Percentiles rank a stretch among this genome's conserved stretches.
Evolutionary conservation across 2,329 filamentous ascomycete genomes (phyloP).

Genomic region (Akanthomyces dipterigenus): DNA sequence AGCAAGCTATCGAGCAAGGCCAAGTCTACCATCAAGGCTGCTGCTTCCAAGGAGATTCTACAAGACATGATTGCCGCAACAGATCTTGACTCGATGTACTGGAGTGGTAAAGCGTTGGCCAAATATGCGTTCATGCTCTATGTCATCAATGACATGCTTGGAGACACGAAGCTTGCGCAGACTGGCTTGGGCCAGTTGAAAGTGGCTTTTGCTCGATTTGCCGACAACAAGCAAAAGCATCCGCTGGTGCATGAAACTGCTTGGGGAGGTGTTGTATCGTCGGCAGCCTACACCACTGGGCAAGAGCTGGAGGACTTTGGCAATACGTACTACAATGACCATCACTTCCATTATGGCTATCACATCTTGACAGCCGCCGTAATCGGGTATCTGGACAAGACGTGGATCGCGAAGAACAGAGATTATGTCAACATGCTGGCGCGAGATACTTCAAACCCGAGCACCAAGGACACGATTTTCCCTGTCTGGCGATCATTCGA

Average conservation of each 20-base stretch:
- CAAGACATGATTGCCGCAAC: slow-evolving; percentile 69
- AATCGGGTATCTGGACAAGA: slow-evolving; percentile 70
- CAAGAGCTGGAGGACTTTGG: slow-evolving; percentile 76
- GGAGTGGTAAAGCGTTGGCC: slow-evolving; percentile 74
- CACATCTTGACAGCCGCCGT: slow-evolving; percentile 82
- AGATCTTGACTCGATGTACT: slow-evolving; percentile 84
- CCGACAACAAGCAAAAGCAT: slow-evolving; percentile 59
- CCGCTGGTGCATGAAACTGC: slow-evolving; percentile 58
- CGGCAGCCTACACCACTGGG: slow-evolving; percentile 62
- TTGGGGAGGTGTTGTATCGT: slow-evolving; percentile 79
- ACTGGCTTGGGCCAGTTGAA: slow-evolving; percentile 57
- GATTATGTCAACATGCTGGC: slow-evolving; percentile 78
- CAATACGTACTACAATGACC: slow-evolving; percentile 77
- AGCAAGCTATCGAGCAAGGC: slow-evolving; percentile 44
- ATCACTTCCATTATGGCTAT: slow-evolving; percentile 77
- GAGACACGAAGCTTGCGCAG: slow-evolving; percentile 49
- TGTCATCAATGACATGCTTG: slow-evolving; percentile 56
- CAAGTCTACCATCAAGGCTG: slow-evolving; percentile 50
- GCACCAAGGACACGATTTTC: slow-evolving; percentile 62
- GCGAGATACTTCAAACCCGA: slow-evolving; percentile 76
- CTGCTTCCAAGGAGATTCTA: slow-evolving; percentile 65
- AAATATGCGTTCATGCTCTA: slow-evolving; percentile 69
- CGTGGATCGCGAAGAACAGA: slow-evolving; percentile 66
- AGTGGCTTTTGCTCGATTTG: slow-evolving; percentile 58
- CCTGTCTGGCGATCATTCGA: slow-evolving; percentile 81